Base-by-base conservation (phyloP, 257 asterid genomes). In the Solanum acaule region DNA sequence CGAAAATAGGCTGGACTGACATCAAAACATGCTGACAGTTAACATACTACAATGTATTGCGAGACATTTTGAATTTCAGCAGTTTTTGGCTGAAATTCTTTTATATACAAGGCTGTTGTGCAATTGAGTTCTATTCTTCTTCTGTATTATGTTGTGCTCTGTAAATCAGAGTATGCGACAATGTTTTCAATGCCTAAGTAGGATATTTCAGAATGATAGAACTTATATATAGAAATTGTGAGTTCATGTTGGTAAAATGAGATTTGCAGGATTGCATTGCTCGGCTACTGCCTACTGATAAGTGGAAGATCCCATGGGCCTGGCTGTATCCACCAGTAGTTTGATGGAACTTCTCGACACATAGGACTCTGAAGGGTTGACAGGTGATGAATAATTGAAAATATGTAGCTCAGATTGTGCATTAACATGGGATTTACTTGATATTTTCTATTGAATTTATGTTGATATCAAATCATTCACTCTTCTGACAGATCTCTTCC, bases 1-100 rank as follows among this genome's bases (percentile, higher is more conserved):
- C 20, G 22, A 88, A 81, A 75, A 70, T 70, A 56, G 89, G 82
- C 56, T 78, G 91, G 86, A 70, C 85, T 76, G 61, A 46, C 72
- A 68, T 44, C 68, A 46, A 82, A 29, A 82, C 44, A 82, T 31
- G 86, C 70, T 82, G 44, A 52, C 86, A 49, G 44, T 49, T 79
- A 11, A 46, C 27, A 79, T 18, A 16, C 85, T 16, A 46, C 85
- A 49, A 18, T 82, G 27, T 49, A 52, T 82, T 52, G 27, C 23
- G 49, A n/a, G 34, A 63, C 33, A 11, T 23, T 63, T 84, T 67
- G 18, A 8, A 25, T 23, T 61, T 59, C 65, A 20, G 37, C 67
- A 29, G 56, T 27, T 70, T 42, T 77, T 73, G 52, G 61, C 18
- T 87, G 70, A 82, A 31, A 82, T 29, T 49, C 86, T 49, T 31